These are phyloP conservation scores for Aegilops bicornis DNA, from an alignment of 176 grass and related monocot genomes.

Conservation along the genomic window DNA sequence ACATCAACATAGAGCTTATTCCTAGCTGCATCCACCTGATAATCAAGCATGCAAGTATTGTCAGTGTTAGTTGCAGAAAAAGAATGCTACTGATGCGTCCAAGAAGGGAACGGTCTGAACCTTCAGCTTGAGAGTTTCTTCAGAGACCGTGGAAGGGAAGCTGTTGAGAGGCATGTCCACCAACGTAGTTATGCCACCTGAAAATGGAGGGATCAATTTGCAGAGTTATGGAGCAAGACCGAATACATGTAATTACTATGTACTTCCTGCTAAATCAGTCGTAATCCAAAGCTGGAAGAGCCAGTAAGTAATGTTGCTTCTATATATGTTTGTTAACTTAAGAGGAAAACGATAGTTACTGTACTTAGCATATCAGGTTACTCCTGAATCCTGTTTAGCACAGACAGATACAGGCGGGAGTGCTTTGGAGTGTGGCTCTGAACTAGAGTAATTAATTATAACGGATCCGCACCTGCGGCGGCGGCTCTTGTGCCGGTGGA, in stretches of 20 bases:
- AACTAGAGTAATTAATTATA: too few species aligned
- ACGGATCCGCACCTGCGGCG: constrained; percentile 51
- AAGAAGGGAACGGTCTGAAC: constrained; percentile 31
- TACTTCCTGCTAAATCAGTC: not conserved
- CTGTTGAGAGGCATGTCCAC: constrained; percentile 99
- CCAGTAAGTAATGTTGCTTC: not conserved
- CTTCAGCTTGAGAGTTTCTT: constrained; percentile 90
- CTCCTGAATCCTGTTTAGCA: not conserved
- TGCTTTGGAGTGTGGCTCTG: too few species aligned
- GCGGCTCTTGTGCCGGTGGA: constrained; percentile 89
- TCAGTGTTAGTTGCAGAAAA: constrained; percentile 9
- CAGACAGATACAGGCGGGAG: too few species aligned
- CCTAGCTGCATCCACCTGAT: constrained; percentile 67
- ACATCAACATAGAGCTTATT: constrained; percentile 86
- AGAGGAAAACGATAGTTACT: not conserved
- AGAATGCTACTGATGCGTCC: not conserved
- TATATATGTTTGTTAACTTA: not conserved
- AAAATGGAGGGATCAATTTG: constrained; percentile 4
- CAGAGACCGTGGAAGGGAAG: constrained; percentile 77
- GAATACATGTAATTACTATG: too few species aligned
- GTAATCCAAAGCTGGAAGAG: not conserved
- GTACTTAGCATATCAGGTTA: not conserved
- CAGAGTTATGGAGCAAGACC: not conserved
- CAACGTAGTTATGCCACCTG: constrained; percentile 92
- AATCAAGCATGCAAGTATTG: not conserved